Evolutionary conservation across 352 stramenopile species (phyloP).

Genomic region (Phytopythium litorale): DNA sequence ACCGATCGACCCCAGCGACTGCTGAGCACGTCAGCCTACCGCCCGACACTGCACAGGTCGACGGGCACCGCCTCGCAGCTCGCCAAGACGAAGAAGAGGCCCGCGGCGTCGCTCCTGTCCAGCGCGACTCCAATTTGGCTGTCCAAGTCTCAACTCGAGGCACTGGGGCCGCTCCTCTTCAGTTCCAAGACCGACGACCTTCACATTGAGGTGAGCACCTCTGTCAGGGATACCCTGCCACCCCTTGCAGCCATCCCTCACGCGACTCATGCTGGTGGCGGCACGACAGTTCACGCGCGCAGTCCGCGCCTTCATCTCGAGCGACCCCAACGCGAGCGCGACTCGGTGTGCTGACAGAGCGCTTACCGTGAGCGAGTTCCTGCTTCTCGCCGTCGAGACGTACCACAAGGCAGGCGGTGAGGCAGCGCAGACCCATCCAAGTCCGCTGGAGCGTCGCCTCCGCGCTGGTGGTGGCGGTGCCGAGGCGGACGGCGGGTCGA

Average conservation of each 20-base stretch:
- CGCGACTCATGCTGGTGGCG: background rate
- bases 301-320: slow-evolving; percentile 33
- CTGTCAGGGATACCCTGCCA: background rate
- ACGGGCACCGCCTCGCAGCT: background rate
- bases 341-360: slow-evolving; percentile 13
- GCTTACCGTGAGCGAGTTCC: slow-evolving; percentile 42
- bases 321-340: slow-evolving; percentile 15
- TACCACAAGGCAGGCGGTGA: slow-evolving; percentile 22
- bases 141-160: slow-evolving; percentile 42
- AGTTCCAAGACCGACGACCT: slow-evolving; percentile 39
- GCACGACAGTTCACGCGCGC: slow-evolving; percentile 36
- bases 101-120: slow-evolving; percentile 1
- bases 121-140: slow-evolving; percentile 35
- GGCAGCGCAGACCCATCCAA: background rate
- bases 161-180: slow-evolving; percentile 37
- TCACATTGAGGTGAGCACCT: slow-evolving; percentile 34
- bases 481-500: slow-evolving; percentile 7
- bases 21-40: slow-evolving; percentile 21
- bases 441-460: slow-evolving; percentile 7
- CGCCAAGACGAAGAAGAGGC: background rate
- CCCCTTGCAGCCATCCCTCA: background rate
- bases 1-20: slow-evolving; percentile 12
- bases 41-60: slow-evolving; percentile 22
- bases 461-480: background rate
- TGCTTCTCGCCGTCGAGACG: slow-evolving; percentile 45